phyloP scores from a whole-genome alignment of 1,284 basidiomycete genomes.

The Takashimella koratensis region DNA sequence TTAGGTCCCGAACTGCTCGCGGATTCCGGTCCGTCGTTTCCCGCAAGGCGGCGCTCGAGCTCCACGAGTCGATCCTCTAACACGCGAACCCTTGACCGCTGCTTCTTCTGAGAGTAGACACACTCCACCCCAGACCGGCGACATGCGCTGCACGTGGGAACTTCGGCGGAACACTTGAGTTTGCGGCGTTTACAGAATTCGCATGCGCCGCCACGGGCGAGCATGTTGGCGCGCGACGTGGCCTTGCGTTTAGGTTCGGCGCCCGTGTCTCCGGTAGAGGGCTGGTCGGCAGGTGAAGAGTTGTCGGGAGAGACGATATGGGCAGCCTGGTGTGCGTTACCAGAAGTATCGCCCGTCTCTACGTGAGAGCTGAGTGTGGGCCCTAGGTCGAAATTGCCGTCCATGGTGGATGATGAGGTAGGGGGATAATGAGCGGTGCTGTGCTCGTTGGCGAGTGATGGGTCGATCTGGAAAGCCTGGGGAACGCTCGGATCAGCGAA shows the following conservation, averaged over 20 bases:
- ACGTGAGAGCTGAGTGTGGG: not conserved
- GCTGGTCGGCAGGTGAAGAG: not conserved
- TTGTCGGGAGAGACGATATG: not conserved
- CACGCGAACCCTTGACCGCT: conserved; percentile 38
- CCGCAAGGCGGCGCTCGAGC: conserved; percentile 31
- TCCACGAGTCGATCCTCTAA: conserved; percentile 45
- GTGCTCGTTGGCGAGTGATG: not conserved
- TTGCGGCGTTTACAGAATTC: conserved; percentile 50
- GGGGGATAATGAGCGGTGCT: not conserved
- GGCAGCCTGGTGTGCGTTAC: not conserved
- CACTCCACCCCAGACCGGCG: conserved; percentile 36
- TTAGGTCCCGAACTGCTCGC: not conserved
- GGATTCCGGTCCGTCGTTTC: not conserved
- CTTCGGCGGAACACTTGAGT: conserved; percentile 44
- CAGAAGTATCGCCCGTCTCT: not conserved
- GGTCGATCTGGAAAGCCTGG: not conserved
- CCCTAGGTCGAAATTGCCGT: not conserved
- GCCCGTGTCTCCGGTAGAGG: not conserved
- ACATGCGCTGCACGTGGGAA: conserved; percentile 41
- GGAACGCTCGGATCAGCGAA: not conserved
- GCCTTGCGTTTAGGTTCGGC: conserved; percentile 31
- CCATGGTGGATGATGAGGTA: not conserved
- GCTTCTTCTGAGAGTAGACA: conserved; percentile 47
- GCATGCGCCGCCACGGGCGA: conserved; percentile 45
- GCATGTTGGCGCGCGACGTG: conserved; percentile 41